phyloP scores from a whole-genome alignment of 1,139 yeast genomes.

The Arxiozyma bovina region DNA sequence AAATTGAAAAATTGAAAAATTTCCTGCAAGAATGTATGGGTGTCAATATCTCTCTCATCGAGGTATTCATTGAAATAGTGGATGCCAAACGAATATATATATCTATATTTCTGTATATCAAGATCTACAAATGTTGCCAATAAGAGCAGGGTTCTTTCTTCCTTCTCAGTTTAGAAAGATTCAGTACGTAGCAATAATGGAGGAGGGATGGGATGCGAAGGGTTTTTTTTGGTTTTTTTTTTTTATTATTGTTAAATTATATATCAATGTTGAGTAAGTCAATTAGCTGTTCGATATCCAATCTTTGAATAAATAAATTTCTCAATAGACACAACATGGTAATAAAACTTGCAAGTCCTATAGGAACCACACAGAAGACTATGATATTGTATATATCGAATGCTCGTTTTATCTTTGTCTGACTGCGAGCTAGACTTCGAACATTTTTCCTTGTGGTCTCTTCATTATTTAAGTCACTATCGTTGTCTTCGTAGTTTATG shows the following conservation, averaged over 20 bases:
- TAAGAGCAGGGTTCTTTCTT: too few species aligned
- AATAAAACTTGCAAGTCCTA: slow-evolving; percentile 86
- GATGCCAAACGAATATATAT: too few species aligned
- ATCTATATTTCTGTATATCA: too few species aligned
- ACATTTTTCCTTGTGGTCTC: not conserved
- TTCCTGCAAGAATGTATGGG: too few species aligned
- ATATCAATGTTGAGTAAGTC: slow-evolving; percentile 10
- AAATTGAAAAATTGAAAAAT: too few species aligned
- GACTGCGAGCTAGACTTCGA: not conserved
- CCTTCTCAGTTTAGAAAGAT: too few species aligned
- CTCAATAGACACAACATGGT: slow-evolving; percentile 82
- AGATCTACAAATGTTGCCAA: too few species aligned
- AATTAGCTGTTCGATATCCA: slow-evolving; percentile 49
- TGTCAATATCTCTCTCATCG: too few species aligned
- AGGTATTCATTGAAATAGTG: too few species aligned
- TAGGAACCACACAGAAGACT: slow-evolving; percentile 95
- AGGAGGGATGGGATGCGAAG: too few species aligned
- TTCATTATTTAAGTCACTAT: slow-evolving; percentile 73
- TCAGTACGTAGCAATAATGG: too few species aligned
- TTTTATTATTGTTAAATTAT: not conserved
- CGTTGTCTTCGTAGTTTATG: not conserved
- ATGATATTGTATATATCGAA: slow-evolving; percentile 77
- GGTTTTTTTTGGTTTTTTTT: too few species aligned
- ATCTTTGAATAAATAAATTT: slow-evolving; percentile 61
- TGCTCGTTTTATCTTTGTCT: slow-evolving; percentile 37